Evolutionary conservation across 2,329 filamentous ascomycete genomes (phyloP).

Genomic region (Westerdykella sp.): DNA sequence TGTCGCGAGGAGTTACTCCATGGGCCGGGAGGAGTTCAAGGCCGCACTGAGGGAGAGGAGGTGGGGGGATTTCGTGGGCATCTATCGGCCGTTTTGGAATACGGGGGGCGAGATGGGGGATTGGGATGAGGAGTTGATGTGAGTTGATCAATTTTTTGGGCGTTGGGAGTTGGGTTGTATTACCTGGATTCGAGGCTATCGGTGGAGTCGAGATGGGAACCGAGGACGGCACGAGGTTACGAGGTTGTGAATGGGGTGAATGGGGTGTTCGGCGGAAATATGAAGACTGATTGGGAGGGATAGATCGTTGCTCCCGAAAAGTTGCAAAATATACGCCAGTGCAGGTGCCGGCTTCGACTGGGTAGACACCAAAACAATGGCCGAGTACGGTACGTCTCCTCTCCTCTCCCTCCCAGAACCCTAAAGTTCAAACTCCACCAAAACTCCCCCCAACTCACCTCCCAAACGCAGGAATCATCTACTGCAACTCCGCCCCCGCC

Average conservation of each 20-base stretch:
- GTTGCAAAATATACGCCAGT: conserved; percentile 52
- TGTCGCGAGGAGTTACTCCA: conserved; percentile 37
- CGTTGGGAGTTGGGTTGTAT: neutral
- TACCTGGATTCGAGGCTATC: neutral
- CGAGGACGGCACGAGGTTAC: neutral
- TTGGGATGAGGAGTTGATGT: conserved; percentile 56
- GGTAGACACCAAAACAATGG: conserved; percentile 56
- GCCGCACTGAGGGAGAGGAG: conserved; percentile 31
- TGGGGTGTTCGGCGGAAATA: neutral
- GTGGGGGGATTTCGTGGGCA: conserved; percentile 42
- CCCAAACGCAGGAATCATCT: conserved; percentile 51
- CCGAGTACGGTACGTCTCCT: conserved; percentile 48
- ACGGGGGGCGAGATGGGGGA: conserved; percentile 60
- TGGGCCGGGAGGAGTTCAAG: conserved; percentile 37
- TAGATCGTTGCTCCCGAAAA: conserved; percentile 44
- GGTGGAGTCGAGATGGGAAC: neutral
- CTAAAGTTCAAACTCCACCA: neutral
- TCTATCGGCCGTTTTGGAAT: conserved; percentile 57
- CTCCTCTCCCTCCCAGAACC: neutral
- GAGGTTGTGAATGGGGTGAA: too few relatives aligned
- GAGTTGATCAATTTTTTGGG: conserved; percentile 1
- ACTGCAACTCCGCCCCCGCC: conserved; percentile 66
- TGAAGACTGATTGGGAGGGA: neutral
- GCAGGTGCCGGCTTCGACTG: conserved; percentile 60
- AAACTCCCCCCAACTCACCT: neutral